Evolutionary conservation across 116 monocot species (phyloP).

Genomic region (Phalaenopsis hybrid): DNA sequence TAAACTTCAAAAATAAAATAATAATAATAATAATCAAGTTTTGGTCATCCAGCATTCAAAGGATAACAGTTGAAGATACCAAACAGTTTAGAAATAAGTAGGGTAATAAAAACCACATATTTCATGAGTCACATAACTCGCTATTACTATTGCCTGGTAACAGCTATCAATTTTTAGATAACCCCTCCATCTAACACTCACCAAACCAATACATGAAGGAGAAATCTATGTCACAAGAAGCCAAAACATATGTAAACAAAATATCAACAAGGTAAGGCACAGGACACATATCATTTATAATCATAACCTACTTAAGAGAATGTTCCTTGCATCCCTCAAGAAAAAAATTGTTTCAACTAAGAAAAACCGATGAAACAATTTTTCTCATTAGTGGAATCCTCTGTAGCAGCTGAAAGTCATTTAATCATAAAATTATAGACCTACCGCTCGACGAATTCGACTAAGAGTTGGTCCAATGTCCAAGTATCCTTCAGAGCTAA

Average conservation of each 20-base stretch:
- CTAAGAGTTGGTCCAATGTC: constrained; percentile 8
- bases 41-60: neutral
- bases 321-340: neutral
- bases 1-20: neutral
- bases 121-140: neutral
- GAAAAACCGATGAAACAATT: neutral
- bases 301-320: neutral
- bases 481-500: constrained; percentile 11
- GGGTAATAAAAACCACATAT: neutral
- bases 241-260: neutral
- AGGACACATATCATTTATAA: neutral
- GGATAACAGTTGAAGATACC: neutral
- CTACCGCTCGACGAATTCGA: constrained; percentile 2
- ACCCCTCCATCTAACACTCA: no score
- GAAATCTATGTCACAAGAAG: neutral
- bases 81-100: neutral
- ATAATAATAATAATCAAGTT: neutral
- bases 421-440: neutral
- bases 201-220: no score
- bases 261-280: neutral
- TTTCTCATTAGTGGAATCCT: no score
- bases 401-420: neutral
- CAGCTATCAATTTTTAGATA: neutral
- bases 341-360: neutral
- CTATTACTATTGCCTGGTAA: neutral